Percentiles rank a stretch among this genome's conserved stretches.
These are phyloP conservation scores for Cordia subcordata DNA, from an alignment of 257 asterid genomes.

Conservation along the genomic window DNA sequence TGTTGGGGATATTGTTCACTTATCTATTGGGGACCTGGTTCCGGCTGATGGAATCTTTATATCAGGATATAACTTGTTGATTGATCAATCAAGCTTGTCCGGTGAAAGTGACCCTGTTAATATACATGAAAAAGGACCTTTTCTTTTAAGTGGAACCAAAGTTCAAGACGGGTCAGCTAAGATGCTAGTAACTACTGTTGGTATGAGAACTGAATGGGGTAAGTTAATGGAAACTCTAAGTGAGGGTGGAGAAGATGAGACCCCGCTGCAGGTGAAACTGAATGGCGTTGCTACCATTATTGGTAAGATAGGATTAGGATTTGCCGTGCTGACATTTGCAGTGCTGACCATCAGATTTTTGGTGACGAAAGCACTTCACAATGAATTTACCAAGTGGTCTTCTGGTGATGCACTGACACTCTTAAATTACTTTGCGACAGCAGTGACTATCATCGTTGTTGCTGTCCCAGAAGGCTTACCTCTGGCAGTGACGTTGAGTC, in stretches of 20 bases:
- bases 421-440: slow-evolving; percentile 88
- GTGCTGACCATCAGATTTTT: slow-evolving; percentile 61
- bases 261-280: slow-evolving; percentile 95
- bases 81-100: slow-evolving; percentile 93
- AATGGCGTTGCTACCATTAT: slow-evolving; percentile 94
- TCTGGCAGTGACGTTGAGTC: slow-evolving; percentile 90
- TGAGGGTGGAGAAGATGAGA: slow-evolving; percentile 96
- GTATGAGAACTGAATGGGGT: slow-evolving; percentile 99
- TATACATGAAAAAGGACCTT: slow-evolving; percentile 67
- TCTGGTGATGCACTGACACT: slow-evolving; percentile 68
- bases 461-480: slow-evolving; percentile 99
- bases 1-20: slow-evolving; percentile 81
- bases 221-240: slow-evolving; percentile 90
- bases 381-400: slow-evolving; percentile 63
- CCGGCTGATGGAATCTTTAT: slow-evolving; percentile 88
- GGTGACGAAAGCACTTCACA: slow-evolving; percentile 54
- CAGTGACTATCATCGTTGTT: slow-evolving; percentile 93
- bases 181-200: slow-evolving; percentile 95
- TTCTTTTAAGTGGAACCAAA: slow-evolving; percentile 79
- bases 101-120: slow-evolving; percentile 86
- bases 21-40: slow-evolving; percentile 74
- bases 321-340: slow-evolving; percentile 70
- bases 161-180: slow-evolving; percentile 90
- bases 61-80: slow-evolving; percentile 73
- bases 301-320: slow-evolving; percentile 80